phyloP scores from a whole-genome alignment of 495 filamentous ascomycete genomes.

The Penicillium ochrochloron region DNA sequence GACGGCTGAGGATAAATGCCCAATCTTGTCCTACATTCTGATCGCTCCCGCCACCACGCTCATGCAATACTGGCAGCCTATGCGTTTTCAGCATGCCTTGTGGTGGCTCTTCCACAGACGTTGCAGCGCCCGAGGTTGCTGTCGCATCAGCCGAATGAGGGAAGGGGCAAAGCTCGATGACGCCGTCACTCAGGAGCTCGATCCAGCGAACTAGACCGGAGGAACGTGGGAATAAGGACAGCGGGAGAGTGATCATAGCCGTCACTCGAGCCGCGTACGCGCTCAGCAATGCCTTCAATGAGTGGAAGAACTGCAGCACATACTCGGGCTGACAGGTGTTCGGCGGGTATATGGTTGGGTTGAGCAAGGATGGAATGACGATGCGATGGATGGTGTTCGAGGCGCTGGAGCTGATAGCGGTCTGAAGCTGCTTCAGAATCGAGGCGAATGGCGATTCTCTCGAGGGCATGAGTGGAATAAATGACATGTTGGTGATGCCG shows the following conservation, averaged over 20 bases:
- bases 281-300: slow-evolving; percentile 73
- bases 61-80: slow-evolving; percentile 80
- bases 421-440: slow-evolving; percentile 64
- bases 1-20: slow-evolving; percentile 84
- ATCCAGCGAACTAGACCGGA: slow-evolving; percentile 85
- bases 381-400: slow-evolving; percentile 75
- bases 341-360: slow-evolving; percentile 78
- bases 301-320: slow-evolving; percentile 83
- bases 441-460: slow-evolving; percentile 64
- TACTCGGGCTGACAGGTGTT: slow-evolving; percentile 67
- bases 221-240: slow-evolving; percentile 78
- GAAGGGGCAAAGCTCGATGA: slow-evolving; percentile 86
- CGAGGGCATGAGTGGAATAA: slow-evolving; percentile 56
- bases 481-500: slow-evolving; percentile 58
- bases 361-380: slow-evolving; percentile 80
- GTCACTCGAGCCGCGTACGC: slow-evolving; percentile 68
- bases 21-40: slow-evolving; percentile 76
- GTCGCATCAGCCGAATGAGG: slow-evolving; percentile 66
- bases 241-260: slow-evolving; percentile 75
- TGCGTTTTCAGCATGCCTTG: slow-evolving; percentile 87
- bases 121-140: slow-evolving; percentile 56
- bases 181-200: slow-evolving; percentile 82
- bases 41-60: slow-evolving; percentile 81
- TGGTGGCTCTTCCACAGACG: slow-evolving; percentile 69
- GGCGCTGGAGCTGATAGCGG: slow-evolving; percentile 60